Evolutionary conservation across 139 green algal species (phyloP).

Genomic region (Chlorella sp.): DNA sequence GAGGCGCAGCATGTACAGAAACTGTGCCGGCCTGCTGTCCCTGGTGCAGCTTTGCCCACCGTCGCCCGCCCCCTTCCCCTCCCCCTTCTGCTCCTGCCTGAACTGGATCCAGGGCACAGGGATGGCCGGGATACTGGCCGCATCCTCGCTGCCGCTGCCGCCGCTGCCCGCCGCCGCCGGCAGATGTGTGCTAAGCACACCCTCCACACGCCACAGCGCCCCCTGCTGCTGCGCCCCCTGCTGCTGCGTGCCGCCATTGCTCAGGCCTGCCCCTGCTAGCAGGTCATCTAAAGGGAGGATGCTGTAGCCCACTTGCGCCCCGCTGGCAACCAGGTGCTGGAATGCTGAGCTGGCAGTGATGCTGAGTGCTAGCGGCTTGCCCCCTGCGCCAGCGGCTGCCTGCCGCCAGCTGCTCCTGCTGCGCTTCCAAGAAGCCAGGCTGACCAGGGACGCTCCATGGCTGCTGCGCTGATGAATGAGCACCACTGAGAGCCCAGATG

Average conservation of each 20-base stretch:
- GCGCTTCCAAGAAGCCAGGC: background rate
- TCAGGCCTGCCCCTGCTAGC: background rate
- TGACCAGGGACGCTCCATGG: slow-evolving; percentile 7
- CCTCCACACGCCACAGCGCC: background rate
- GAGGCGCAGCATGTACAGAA: background rate
- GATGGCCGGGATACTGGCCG: background rate
- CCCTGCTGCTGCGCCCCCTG: background rate
- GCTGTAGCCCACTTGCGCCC: slow-evolving; percentile 3
- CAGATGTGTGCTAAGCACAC: background rate
- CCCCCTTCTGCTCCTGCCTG: background rate
- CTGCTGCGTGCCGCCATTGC: background rate
- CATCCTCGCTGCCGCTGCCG: too few relatives aligned
- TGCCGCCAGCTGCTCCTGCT: background rate
- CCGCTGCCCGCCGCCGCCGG: background rate
- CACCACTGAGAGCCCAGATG: background rate
- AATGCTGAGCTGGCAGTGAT: slow-evolving; percentile 2
- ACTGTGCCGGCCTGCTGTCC: background rate
- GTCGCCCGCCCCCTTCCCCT: too few relatives aligned
- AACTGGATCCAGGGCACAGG: background rate
- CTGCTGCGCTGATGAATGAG: slow-evolving; percentile 8
- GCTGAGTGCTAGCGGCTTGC: background rate
- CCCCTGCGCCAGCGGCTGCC: background rate
- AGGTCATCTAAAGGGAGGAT: background rate
- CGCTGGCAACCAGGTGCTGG: background rate
- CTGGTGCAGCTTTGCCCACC: background rate